Evolutionary conservation across 208 protist species (phyloP), one percentile per base, ranked within the genome.

Genomic region (Leishmania guyanensis): DNA sequence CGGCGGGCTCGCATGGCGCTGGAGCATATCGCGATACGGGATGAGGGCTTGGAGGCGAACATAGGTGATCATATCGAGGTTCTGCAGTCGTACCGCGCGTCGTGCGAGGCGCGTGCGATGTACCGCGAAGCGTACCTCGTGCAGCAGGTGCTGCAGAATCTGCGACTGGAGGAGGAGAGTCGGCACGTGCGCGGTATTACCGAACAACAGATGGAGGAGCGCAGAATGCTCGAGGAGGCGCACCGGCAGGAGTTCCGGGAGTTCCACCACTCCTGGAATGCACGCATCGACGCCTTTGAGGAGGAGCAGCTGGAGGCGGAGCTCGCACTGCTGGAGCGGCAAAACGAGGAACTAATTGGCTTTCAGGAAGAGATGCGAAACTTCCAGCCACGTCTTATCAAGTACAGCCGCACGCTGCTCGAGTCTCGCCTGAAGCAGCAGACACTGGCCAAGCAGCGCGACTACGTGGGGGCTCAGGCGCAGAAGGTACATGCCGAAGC

Each of bases 71-170:
- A 97, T 82, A 78, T 94, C 3, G 74, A 84, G 46, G 86, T 90
- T 12, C 90, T 98, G 12, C 86, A 88, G 46, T 81, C 91, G 10
- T 97, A 98, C 90, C 91, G 94, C 16, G 72, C 88, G 69, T 92
- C 85, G 20, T 98, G 96, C 84, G 83, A 97, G 85, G 79, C 78
- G 43, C 94, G 95, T 6, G 88, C 90, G 36, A 90, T 96, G 74
- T 98, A 98, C 84, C 91, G 93, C n/a, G 95, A 98, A 86, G 96
- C 96, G 16, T 92, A 98, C 77, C 88, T 98, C 14, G 94, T 98
- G 36, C 95, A 98, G 83, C 94, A 96, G 83, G 93, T 98, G 20
- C 84, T 98, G 80, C 85, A 92, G 39, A 90, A 97, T 80, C 86
- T 98, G 65, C 89, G 93, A 6, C 88, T 98, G 14, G 93, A 98